A percentile compares a stretch with the other conserved stretches of the same genome.
Evolutionary conservation across 139 green algal genomes (phyloP).

Genomic region (Limnomonas spitsbergensis): DNA sequence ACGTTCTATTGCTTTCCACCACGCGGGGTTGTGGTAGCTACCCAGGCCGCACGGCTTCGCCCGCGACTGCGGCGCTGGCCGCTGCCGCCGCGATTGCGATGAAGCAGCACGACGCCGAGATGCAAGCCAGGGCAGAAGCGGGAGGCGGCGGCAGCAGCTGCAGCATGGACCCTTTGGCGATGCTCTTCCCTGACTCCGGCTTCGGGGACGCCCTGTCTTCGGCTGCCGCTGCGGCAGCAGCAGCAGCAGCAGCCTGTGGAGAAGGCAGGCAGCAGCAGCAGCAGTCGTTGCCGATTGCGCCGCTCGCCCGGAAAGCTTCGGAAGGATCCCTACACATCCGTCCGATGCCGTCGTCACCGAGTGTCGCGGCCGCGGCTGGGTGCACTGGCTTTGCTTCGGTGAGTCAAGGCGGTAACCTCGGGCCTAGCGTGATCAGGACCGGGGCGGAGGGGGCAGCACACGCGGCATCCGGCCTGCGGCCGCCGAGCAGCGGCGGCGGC

Average conservation of each 20-base stretch:
- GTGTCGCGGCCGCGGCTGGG: too few relatives aligned
- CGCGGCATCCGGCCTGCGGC: not conserved
- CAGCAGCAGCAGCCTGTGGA: too few relatives aligned
- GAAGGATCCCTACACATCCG: not conserved
- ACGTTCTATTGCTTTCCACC: not conserved
- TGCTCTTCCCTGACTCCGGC: not conserved
- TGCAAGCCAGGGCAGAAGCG: not conserved
- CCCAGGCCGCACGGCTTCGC: not conserved
- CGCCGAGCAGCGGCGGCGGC: not conserved
- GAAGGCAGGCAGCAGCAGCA: not conserved
- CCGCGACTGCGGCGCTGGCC: not conserved
- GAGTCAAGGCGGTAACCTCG: too few relatives aligned
- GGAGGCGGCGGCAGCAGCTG: not conserved
- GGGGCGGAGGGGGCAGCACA: not conserved
- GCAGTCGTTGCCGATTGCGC: not conserved
- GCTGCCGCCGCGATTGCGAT: constrained; percentile 6
- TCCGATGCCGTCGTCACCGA: too few relatives aligned
- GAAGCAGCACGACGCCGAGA: constrained; percentile 12
- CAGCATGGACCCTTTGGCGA: not conserved
- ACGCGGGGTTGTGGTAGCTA: not conserved
- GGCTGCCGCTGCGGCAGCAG: too few relatives aligned
- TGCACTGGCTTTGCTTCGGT: too few relatives aligned
- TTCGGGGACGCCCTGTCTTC: not conserved
- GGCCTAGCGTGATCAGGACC: too few relatives aligned
- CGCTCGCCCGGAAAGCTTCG: not conserved